A percentile compares a stretch with the other conserved stretches of the same genome.
Conservation (phyloP, 1,284 basidiomycete genomes). For the Irpex sp. region DNA sequence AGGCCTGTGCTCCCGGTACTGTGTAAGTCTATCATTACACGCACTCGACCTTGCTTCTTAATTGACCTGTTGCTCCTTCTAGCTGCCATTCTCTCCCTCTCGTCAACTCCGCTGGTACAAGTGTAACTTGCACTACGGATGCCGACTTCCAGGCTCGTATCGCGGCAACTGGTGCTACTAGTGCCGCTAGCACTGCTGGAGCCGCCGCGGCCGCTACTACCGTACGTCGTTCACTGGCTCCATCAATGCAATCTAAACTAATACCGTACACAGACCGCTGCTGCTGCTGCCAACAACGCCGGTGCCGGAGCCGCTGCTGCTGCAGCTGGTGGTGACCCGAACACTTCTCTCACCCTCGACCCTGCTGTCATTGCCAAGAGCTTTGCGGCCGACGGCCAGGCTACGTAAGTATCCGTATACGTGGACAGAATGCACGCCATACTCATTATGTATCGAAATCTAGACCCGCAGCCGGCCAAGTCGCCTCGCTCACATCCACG, state of each 20-base stretch:
- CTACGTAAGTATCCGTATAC: slow-evolving; percentile 17
- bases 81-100: slow-evolving; percentile 54
- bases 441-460: neutral
- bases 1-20: slow-evolving; percentile 35
- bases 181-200: slow-evolving; percentile 1
- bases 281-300: neutral
- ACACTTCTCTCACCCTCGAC: slow-evolving; percentile 26
- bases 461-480: slow-evolving; percentile 37
- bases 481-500: slow-evolving; percentile 36
- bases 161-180: slow-evolving; percentile 33
- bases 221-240: neutral
- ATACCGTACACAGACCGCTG: neutral
- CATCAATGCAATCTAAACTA: neutral
- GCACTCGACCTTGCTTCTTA: neutral
- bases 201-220: neutral
- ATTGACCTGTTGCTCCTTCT: neutral
- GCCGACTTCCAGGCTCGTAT: slow-evolving; percentile 35
- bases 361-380: slow-evolving; percentile 22
- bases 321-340: slow-evolving; percentile 17
- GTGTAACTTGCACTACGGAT: slow-evolving; percentile 40
- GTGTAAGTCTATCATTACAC: slow-evolving; percentile 30
- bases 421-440: neutral
- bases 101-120: slow-evolving; percentile 37
- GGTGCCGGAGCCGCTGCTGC: slow-evolving; percentile 1
- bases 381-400: slow-evolving; percentile 34